These are phyloP conservation scores for Trichoderma gracile DNA, from an alignment of 2,329 filamentous ascomycete species.

Conservation along the genomic window DNA sequence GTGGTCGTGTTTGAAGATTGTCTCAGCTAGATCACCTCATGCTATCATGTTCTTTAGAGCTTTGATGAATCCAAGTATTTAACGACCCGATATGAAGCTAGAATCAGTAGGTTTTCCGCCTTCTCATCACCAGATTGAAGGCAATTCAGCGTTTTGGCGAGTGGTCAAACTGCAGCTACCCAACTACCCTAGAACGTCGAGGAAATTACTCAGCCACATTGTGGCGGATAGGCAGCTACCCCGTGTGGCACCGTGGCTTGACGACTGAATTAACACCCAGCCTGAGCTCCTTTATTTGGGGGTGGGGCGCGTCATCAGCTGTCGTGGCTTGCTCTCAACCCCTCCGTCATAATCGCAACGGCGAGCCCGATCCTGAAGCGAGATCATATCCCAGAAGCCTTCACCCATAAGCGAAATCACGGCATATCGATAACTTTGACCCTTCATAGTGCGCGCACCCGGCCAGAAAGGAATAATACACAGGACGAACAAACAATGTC, in stretches of 20 bases:
- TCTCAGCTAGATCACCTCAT: not conserved
- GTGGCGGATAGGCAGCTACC: not conserved
- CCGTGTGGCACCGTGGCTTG: slow-evolving; percentile 7
- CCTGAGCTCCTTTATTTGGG: slow-evolving; percentile 20
- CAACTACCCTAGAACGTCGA: slow-evolving; percentile 11
- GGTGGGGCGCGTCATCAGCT: slow-evolving; percentile 45
- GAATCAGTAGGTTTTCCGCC: not conserved
- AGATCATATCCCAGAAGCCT: slow-evolving; percentile 16
- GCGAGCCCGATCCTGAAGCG: slow-evolving; percentile 21
- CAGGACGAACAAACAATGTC: slow-evolving; percentile 41
- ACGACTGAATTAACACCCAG: too few relatives aligned
- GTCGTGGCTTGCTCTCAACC: slow-evolving; percentile 38
- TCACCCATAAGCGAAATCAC: slow-evolving; percentile 26
- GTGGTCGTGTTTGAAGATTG: slow-evolving; percentile 8
- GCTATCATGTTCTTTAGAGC: not conserved
- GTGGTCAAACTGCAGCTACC: not conserved
- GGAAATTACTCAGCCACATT: not conserved
- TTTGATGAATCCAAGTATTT: not conserved
- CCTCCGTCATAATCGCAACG: slow-evolving; percentile 31
- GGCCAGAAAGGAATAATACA: too few relatives aligned
- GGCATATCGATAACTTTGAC: slow-evolving; percentile 3
- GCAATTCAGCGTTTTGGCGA: not conserved
- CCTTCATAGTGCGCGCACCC: not conserved
- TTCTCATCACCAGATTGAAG: not conserved
- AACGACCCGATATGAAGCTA: not conserved